Percentiles rank a stretch among this genome's conserved stretches.
Conservation (phyloP, 75 land plant genomes). For the Sequoia sempervirens region DNA sequence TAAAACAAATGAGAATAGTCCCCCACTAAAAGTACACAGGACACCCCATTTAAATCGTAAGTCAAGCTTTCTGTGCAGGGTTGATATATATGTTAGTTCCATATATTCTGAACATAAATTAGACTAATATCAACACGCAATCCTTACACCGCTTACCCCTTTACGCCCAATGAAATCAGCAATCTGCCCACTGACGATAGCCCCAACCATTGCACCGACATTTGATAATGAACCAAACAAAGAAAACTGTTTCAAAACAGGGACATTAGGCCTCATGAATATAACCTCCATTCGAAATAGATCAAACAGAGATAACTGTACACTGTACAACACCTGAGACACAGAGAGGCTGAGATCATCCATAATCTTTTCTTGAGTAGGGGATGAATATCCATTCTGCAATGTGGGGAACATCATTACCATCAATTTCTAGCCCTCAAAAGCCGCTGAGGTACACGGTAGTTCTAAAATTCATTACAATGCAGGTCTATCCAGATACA, state of each 20-base stretch:
- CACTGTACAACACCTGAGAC: constrained; percentile 43
- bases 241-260: constrained; percentile 40
- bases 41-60: neutral
- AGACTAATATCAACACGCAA: neutral
- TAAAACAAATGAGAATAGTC: neutral
- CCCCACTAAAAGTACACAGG: neutral
- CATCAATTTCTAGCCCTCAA: neutral
- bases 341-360: constrained; percentile 52
- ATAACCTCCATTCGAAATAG: neutral
- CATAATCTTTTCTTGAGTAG: constrained; percentile 67
- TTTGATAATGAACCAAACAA: constrained; percentile 78
- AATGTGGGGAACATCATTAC: neutral
- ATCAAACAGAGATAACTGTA: neutral
- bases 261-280: neutral
- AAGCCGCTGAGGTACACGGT: neutral
- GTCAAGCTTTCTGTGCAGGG: neutral
- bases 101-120: neutral
- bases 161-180: constrained; percentile 80
- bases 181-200: constrained; percentile 81
- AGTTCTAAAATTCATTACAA: neutral
- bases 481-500: neutral
- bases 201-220: constrained; percentile 93
- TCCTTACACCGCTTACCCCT: constrained; percentile 42
- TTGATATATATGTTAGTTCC: neutral
- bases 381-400: constrained; percentile 81